Evolutionary conservation across 768 basidiomycete species (phyloP).

Genomic region (Phaeolepiota aurea): DNA sequence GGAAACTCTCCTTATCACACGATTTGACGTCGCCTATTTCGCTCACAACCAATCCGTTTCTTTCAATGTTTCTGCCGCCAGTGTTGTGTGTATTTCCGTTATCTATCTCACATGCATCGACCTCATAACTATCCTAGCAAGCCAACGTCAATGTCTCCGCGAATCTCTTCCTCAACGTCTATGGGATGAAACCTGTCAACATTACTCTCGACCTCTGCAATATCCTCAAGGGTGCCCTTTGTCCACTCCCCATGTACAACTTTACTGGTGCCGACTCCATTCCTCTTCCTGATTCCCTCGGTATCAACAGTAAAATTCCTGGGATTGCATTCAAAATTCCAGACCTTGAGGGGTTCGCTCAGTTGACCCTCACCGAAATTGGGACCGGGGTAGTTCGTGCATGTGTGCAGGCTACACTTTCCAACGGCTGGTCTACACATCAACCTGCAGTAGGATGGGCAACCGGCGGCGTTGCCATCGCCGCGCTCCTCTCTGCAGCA

Average conservation of each 20-base stretch:
- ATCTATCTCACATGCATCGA: too few species aligned
- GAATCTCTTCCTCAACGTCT: constrained; percentile 78
- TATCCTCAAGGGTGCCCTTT: constrained; percentile 71
- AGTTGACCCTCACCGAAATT: constrained; percentile 64
- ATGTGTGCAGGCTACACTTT: constrained; percentile 86
- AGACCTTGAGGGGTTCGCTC: constrained; percentile 85
- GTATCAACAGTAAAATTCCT: constrained; percentile 54
- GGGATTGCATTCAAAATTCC: constrained; percentile 80
- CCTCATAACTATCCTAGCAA: constrained; percentile 48
- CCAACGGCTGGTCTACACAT: constrained; percentile 82
- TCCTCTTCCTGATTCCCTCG: constrained; percentile 50
- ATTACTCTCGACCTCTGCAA: constrained; percentile 81
- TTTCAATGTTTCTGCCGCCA: constrained; percentile 83
- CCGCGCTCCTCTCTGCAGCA: constrained; percentile 55
- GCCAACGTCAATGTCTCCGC: constrained; percentile 75
- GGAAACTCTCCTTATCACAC: constrained; percentile 69
- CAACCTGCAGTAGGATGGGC: constrained; percentile 74
- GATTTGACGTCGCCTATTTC: constrained; percentile 69
- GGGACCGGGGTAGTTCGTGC: constrained; percentile 69
- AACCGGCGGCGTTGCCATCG: constrained; percentile 58
- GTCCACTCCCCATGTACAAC: constrained; percentile 76
- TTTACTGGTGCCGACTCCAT: constrained; percentile 79
- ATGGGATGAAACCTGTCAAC: constrained; percentile 79
- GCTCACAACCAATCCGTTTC: constrained; percentile 62
- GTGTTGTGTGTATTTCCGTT: constrained; percentile 62